A percentile compares a stretch with the other conserved stretches of the same genome.
Conservation (phyloP, 2,329 filamentous ascomycete genomes). For the Botrytis cinerea region DNA sequence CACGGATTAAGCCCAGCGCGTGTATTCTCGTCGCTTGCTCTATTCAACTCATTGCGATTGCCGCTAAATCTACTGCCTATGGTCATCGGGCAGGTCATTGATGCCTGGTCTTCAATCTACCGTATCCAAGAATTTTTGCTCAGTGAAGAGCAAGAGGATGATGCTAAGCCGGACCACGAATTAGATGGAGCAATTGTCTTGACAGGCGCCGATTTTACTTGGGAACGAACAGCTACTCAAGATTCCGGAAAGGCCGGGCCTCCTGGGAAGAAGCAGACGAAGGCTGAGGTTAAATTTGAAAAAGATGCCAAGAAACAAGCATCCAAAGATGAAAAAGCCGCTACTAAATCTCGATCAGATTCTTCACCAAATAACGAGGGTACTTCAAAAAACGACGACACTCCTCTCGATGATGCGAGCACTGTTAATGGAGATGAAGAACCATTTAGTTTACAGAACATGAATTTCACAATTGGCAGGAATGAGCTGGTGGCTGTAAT, state of each 20-base stretch:
- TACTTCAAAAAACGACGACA: constrained; percentile 49
- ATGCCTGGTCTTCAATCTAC: constrained; percentile 81
- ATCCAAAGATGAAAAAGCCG: constrained; percentile 43
- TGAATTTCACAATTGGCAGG: constrained; percentile 68
- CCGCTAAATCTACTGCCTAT: constrained; percentile 87
- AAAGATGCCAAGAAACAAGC: constrained; percentile 49
- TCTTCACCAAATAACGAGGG: constrained; percentile 46
- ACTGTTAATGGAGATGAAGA: constrained; percentile 56
- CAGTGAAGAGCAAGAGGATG: constrained; percentile 80
- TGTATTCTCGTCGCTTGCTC: constrained; percentile 87
- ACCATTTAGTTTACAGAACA: constrained; percentile 70
- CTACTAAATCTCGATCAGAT: constrained; percentile 37
- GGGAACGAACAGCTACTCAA: constrained; percentile 69
- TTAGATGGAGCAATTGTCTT: constrained; percentile 72
- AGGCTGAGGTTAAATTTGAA: constrained; percentile 43
- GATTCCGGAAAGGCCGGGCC: constrained; percentile 47
- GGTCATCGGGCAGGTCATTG: constrained; percentile 84
- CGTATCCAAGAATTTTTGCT: constrained; percentile 87
- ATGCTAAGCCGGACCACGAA: constrained; percentile 57
- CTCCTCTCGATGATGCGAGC: constrained; percentile 52
- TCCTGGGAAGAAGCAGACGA: constrained; percentile 59
- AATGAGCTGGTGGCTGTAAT: constrained; percentile 85
- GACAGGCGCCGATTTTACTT: constrained; percentile 76
- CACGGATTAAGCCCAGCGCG: constrained; percentile 71
- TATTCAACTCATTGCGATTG: constrained; percentile 90